Evolutionary conservation across 1,139 yeast species (phyloP).

Genomic region (Taphrina betulina): DNA sequence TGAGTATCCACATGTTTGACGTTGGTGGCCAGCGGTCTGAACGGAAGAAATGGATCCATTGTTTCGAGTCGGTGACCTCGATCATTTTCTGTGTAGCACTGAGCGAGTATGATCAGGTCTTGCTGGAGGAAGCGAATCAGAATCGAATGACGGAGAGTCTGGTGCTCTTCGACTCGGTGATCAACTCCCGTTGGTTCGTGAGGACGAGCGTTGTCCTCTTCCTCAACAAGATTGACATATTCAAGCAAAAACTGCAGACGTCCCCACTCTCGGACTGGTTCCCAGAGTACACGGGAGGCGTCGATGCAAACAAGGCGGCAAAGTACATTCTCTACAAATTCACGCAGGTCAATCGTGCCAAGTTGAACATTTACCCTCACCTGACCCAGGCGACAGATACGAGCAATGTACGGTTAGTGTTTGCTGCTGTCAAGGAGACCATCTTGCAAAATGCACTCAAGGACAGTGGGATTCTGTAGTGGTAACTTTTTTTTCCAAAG

Average conservation of each 20-base stretch:
- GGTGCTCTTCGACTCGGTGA: constrained; percentile 74
- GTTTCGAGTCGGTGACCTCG: constrained; percentile 88
- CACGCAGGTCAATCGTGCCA: constrained; percentile 52
- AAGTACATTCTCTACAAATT: constrained; percentile 67
- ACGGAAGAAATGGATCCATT: constrained; percentile 92
- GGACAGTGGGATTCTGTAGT: constrained; percentile 63
- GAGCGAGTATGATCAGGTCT: constrained; percentile 85
- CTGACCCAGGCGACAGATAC: constrained; percentile 96
- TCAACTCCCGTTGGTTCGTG: constrained; percentile 81
- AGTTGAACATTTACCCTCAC: constrained; percentile 76
- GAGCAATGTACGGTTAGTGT: constrained; percentile 42
- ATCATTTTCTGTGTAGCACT: constrained; percentile 88
- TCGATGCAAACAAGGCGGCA: constrained; percentile 62
- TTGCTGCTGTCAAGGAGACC: constrained; percentile 90
- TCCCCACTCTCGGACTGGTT: constrained; percentile 68
- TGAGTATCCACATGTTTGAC: constrained; percentile 62
- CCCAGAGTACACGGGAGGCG: constrained; percentile 55
- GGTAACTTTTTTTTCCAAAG: no score
- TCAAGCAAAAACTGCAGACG: constrained; percentile 63
- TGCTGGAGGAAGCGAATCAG: constrained; percentile 74
- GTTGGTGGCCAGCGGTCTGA: constrained; percentile 98
- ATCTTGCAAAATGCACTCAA: constrained; percentile 78
- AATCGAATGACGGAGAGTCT: constrained; percentile 91
- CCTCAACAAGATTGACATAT: constrained; percentile 80
- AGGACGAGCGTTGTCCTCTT: constrained; percentile 87